Conservation (phyloP, 192 early-diverging fungal genomes). For the Paraglomus brasilianum region DNA sequence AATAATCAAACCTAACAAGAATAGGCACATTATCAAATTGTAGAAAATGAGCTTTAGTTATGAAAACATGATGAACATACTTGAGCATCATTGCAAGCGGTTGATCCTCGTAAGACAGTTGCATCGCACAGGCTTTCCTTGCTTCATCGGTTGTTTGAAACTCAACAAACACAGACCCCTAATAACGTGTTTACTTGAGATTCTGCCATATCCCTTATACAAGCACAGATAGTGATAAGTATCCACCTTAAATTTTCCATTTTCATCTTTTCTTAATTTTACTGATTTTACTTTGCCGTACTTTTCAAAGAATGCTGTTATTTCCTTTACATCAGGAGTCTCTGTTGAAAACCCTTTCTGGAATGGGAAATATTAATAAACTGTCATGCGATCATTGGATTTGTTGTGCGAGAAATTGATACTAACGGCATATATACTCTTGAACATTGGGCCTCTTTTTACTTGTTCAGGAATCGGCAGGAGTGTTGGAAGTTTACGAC, state of each 20-base stretch:
- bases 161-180: slow-evolving; percentile 58
- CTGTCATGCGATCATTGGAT: not conserved
- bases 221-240: too few relatives aligned
- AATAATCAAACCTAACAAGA: slow-evolving; percentile 38
- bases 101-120: slow-evolving; percentile 43
- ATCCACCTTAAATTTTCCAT: slow-evolving; percentile 35
- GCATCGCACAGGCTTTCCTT: slow-evolving; percentile 45
- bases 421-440: slow-evolving; percentile 58
- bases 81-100: slow-evolving; percentile 48
- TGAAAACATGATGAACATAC: slow-evolving; percentile 31
- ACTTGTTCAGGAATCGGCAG: slow-evolving; percentile 12
- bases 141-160: slow-evolving; percentile 48
- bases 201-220: slow-evolving; percentile 27
- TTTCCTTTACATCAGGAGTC: slow-evolving; percentile 41
- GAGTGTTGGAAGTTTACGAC: slow-evolving; percentile 32
- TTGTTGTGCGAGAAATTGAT: not conserved
- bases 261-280: slow-evolving; percentile 32
- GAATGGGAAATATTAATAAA: not conserved
- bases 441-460: slow-evolving; percentile 11
- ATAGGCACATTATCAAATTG: not conserved
- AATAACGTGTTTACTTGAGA: slow-evolving; percentile 17
- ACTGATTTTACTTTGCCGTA: slow-evolving; percentile 47
- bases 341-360: slow-evolving; percentile 46
- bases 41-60: not conserved
- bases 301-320: slow-evolving; percentile 42